Percentiles rank a stretch among this genome's conserved stretches.
These are phyloP conservation scores for Collybia sp. DNA, from an alignment of 768 basidiomycete species.

Conservation along the genomic window DNA sequence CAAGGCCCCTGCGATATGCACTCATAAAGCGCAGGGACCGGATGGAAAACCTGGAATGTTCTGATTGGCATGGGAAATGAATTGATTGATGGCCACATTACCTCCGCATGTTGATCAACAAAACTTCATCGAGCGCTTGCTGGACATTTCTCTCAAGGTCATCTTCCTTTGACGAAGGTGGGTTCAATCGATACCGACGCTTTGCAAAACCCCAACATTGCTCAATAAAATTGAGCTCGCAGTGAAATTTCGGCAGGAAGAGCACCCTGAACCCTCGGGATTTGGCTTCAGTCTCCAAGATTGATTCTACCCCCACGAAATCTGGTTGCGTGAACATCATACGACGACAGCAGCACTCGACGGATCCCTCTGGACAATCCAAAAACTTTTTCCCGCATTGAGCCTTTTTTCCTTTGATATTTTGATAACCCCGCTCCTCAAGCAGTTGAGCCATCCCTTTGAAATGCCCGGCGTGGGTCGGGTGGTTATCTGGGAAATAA, in stretches of 20 bases:
- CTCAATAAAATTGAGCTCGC: no score
- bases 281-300: no score
- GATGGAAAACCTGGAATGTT: background rate
- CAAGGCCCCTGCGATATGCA: background rate
- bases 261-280: no score
- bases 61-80: background rate
- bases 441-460: constrained; percentile 23
- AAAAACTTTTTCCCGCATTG: background rate
- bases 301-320: background rate
- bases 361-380: background rate
- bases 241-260: no score
- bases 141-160: background rate
- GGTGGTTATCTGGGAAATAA: constrained; percentile 1
- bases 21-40: background rate
- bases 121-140: background rate
- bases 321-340: background rate
- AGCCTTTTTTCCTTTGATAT: constrained; percentile 14
- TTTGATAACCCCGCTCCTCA: constrained; percentile 14
- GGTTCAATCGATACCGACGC: background rate
- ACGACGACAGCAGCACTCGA: background rate
- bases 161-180: constrained; percentile 2
- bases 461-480: constrained; percentile 13
- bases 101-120: background rate
- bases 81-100: background rate
- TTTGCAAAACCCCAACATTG: constrained; percentile 7